Evolutionary conservation across 1,284 basidiomycete species (phyloP), one percentile per base, ranked within the genome.

Genomic region (Ganoderma multipileum): DNA sequence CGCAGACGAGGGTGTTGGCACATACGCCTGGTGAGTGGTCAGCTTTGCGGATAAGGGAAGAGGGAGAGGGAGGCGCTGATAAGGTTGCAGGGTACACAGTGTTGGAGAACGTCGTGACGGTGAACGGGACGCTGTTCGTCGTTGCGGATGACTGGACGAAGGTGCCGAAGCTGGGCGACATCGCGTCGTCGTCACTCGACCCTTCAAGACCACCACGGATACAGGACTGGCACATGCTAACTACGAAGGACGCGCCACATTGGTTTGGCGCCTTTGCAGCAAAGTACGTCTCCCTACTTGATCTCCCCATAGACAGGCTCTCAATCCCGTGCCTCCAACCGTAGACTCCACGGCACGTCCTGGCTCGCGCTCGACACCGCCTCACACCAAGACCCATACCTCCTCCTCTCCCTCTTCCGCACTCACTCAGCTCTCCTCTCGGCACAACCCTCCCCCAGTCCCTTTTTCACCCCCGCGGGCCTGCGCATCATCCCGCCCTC

Each of bases 351-450:
- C 61, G 76, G 76, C 39, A 77, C 77, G 8, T 75, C 76, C 26
- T 78, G 77, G 76, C 66, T 79, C 20, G 68, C 77, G 20, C 74
- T 76, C 12, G 79, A 76, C 41, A 70, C 69, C n/a, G 71, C 76
- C 7, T 65, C 73, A 66, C 65, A 72, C 14, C 76, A 77, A 87
- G 90, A 90, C 76, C 89, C 90, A 64, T 89, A 93, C 65, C 92
- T 93, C 0, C 83, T 96, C 38, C 86, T 95, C 61, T 88, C 93
- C 3, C 83, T 96, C 38, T 94, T 93, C 90, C 87, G 92, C 44
- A 89, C 90, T 0, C 94, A 96, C 77, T 87, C 88, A 66, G 86
- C 90, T 0, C 85, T 95, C 50, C 63, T 69, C 54, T 87, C 91
- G 73, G 30, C 64, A 23, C 65, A 76, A 8, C 71, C 73, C 28